Base-by-base conservation (phyloP, 208 protist species). In the Trypanosoma rangeli region DNA sequence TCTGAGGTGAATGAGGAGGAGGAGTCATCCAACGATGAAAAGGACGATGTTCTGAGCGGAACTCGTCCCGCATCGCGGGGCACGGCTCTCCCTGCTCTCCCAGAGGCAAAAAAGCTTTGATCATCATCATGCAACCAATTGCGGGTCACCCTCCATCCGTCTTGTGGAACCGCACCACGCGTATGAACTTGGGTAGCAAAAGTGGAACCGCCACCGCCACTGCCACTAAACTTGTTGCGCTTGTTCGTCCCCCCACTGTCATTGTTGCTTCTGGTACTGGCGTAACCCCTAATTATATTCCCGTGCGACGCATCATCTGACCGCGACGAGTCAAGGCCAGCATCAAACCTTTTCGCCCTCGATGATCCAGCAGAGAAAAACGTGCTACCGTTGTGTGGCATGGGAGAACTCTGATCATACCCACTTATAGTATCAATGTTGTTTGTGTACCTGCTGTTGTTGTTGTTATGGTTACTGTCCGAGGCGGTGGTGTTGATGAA, bases 351-450 rank as follows among this genome's bases (percentile, higher is more conserved):
- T 24, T 53, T 53, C 22, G 18, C 5, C 49, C n/a, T 26, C 46
- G 24, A 35, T 7, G 12, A 0, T 39, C 9, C 46, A 5, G 28
- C 26, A 22, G 16, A 31, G 9, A 46, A 33, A 35, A 49, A 35
- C 24, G 12, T 18, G 18, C 33, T 48, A 26, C 0, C 18, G n/a
- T 63, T 61, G 37, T 24, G 37, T 28, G 37, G 56, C 42, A 13
- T 46, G 1, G 55, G 55, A 24, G 65, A 63, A 13, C 65, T 63
- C n/a, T 55, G 65, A 33, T 70, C 28, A 42, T 63, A 50, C 20
- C 39, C 57, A 53, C 29, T 58, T 33, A 22, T 50, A 3, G 58
- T 35, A 48, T 64, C 39, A 29, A 46, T 44, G n/a, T 54, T 64
- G 24, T 46, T 55, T 13, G 8, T 72, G 28, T 39, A 42, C 39